Conservation (phyloP, 352 stramenopile species). For the Aphanomyces euteiches region DNA sequence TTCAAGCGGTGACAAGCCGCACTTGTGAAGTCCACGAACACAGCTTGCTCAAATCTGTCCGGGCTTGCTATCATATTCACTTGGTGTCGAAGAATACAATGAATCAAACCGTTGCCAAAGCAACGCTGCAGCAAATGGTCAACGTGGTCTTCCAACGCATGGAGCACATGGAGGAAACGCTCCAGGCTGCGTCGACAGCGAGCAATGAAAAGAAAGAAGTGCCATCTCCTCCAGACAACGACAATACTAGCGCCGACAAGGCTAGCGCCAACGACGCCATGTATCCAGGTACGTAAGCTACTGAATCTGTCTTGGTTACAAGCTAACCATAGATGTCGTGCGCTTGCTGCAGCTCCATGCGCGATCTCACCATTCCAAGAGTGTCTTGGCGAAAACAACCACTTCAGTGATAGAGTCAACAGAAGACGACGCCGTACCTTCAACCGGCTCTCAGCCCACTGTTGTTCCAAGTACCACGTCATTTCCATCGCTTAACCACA, state of each 20-base stretch:
- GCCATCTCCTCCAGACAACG: not conserved
- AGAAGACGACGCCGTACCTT: not conserved
- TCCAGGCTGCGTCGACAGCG: not conserved
- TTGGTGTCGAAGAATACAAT: slow-evolving; percentile 87
- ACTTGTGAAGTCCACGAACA: slow-evolving; percentile 90
- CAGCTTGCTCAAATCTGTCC: slow-evolving; percentile 91
- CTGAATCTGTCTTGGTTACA: not conserved
- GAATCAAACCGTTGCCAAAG: slow-evolving; percentile 97
- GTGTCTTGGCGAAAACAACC: slow-evolving; percentile 3
- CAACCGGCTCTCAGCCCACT: not conserved
- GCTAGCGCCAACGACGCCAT: slow-evolving; percentile 5
- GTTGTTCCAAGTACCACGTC: not conserved
- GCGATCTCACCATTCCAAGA: not conserved
- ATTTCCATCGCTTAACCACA: slow-evolving; percentile 96
- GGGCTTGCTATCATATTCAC: slow-evolving; percentile 96
- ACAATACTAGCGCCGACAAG: not conserved
- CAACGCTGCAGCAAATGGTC: slow-evolving; percentile 96
- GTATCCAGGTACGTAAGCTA: slow-evolving; percentile 19
- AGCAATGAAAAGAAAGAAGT: too few species aligned
- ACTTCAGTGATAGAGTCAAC: not conserved
- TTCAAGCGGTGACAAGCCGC: slow-evolving; percentile 87
- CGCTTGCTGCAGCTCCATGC: slow-evolving; percentile 14
- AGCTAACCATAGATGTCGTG: slow-evolving; percentile 3
- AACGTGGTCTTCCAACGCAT: slow-evolving; percentile 95
- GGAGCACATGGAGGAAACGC: slow-evolving; percentile 55